These are phyloP conservation scores for Boletus rubropictus DNA, from an alignment of 768 basidiomycete genomes.

Conservation along the genomic window DNA sequence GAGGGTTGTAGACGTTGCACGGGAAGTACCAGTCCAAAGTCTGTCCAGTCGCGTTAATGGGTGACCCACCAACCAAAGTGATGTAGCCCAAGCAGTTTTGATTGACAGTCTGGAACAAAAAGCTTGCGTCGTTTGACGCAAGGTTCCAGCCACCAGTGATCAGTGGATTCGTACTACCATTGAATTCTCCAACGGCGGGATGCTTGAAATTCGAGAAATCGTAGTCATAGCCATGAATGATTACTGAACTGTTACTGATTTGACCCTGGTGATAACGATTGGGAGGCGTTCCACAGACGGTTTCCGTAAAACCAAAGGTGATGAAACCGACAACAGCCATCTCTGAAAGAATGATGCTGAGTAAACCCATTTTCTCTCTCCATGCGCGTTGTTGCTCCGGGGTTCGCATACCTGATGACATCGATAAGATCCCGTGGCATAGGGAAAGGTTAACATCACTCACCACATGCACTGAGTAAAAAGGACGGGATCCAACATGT, in stretches of 20 bases:
- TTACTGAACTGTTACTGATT: conserved; percentile 72
- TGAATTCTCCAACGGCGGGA: conserved; percentile 64
- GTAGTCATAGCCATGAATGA: conserved; percentile 93
- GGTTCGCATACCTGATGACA: conserved; percentile 65
- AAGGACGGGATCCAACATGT: conserved; percentile 81
- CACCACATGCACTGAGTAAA: conserved; percentile 73
- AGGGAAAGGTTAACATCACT: conserved; percentile 26
- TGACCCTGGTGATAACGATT: conserved; percentile 77
- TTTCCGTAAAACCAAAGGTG: conserved; percentile 95
- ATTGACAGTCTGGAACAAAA: conserved; percentile 92
- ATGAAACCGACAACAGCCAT: conserved; percentile 97
- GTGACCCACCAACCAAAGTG: conserved; percentile 61
- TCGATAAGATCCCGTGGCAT: conserved; percentile 6
- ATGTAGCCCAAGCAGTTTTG: conserved; percentile 76
- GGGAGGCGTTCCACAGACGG: conserved; percentile 85
- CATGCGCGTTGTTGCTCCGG: conserved; percentile 94
- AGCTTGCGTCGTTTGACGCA: conserved; percentile 85
- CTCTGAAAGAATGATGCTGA: conserved; percentile 69
- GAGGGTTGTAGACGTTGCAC: conserved; percentile 81
- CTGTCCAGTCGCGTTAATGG: conserved; percentile 58
- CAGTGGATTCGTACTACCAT: conserved; percentile 79
- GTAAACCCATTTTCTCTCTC: conserved; percentile 96
- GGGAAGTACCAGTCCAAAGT: conserved; percentile 94
- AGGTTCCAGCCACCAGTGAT: conserved; percentile 70
- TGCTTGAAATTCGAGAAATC: conserved; percentile 86